Base-by-base conservation (phyloP, 139 green algal genomes). In the Chlamydomonas asymmetrica region DNA sequence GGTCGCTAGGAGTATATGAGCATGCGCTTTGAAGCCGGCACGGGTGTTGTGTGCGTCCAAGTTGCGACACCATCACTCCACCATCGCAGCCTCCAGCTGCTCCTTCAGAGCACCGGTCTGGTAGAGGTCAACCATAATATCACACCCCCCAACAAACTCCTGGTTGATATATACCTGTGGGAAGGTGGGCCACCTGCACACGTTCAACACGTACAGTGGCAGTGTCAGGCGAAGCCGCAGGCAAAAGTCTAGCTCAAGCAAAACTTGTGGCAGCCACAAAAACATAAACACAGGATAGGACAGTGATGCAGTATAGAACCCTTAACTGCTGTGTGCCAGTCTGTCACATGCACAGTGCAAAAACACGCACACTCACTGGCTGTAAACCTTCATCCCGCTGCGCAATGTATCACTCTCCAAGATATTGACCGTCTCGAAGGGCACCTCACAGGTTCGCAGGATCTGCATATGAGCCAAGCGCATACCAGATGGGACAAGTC, bases 61-160 rank as follows among this genome's bases (percentile, higher is more conserved):
- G n/a, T n/a, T n/a, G n/a, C n/a, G n/a, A n/a, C n/a, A n/a, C n/a
- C n/a, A n/a, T n/a, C n/a, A n/a, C n/a, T n/a, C n/a, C n/a, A n/a
- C n/a, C n/a, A 68, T 56, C 10, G 59, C 59, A 18, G 69, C 32
- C 84, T 97, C 92, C 34, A 97, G 54, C 5, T 81, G 79, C 78
- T 97, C 93, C 35, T 75, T 49, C 43, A 97, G 81, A 65, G 93
- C 84, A 5, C 93, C 93, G 61, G 77, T 88, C 68, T 94, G 82
- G 74, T 91, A 96, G 1, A 85, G 68, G 76, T 94, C 70, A 25
- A 98, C 92, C 85, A 98, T 92, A 82, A 99, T 99, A 85, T 99
- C 96, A 49, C 92, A 97, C 8, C 96, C 96, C 18, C 96, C 96
- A 74, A 91, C 93, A 67, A 99, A 97, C 82, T 99, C 95, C 0